Conservation (phyloP, 2,329 filamentous ascomycete genomes). For the Claviceps digitariae region DNA sequence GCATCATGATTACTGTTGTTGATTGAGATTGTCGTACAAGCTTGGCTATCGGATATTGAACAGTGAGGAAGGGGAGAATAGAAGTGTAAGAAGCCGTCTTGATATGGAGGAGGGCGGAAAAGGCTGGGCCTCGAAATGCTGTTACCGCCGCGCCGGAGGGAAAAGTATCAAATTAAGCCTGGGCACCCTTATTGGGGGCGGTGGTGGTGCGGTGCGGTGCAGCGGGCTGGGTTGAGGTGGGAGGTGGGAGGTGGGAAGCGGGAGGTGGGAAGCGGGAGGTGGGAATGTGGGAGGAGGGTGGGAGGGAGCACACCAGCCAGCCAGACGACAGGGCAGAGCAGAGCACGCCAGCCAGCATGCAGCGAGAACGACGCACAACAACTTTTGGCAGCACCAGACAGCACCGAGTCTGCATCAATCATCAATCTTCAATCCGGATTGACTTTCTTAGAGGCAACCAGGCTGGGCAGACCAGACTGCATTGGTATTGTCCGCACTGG, state of each 20-base stretch:
- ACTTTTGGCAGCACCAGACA: too few relatives aligned
- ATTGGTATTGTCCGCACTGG: too few relatives aligned
- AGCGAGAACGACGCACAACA: too few relatives aligned
- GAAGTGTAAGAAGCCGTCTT: constrained; percentile 4
- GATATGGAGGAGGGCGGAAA: constrained; percentile 5
- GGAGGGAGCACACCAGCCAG: too few relatives aligned
- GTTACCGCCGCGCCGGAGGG: constrained; percentile 7
- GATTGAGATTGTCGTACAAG: constrained; percentile 4
- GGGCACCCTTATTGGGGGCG: constrained; percentile 3
- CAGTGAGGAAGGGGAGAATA: constrained; percentile 1
- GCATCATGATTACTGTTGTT: constrained; percentile 6
- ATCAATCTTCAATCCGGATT: too few relatives aligned
- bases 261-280: too few relatives aligned
- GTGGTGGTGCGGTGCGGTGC: background rate
- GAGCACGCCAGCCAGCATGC: too few relatives aligned
- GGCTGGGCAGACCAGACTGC: too few relatives aligned
- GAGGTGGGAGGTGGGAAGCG: background rate
- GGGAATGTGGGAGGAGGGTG: too few relatives aligned
- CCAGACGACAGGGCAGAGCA: too few relatives aligned
- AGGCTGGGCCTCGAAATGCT: constrained; percentile 4
- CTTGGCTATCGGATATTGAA: background rate
- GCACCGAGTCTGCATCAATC: too few relatives aligned
- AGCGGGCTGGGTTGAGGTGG: background rate
- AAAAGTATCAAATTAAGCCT: constrained; percentile 1
- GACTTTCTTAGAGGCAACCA: too few relatives aligned